Evolutionary conservation across 305 asterid genomes (phyloP), one percentile per base, ranked within the genome.

Genomic region (Fraxinus baroniana): DNA sequence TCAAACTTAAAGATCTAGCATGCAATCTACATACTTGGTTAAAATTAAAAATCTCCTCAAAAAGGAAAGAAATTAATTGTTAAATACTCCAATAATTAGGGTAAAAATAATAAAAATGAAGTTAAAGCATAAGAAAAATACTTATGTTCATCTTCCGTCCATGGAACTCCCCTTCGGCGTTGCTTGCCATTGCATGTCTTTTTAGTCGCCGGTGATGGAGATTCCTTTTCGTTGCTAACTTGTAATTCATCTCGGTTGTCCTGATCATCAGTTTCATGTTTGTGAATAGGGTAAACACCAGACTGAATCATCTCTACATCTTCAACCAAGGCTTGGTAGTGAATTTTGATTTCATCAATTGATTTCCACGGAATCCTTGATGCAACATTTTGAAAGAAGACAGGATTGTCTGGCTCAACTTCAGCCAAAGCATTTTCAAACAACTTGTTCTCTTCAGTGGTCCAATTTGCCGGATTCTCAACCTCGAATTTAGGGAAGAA

Each of bases 141-240:
- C 91, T 86, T 85, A 15, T 90, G 93, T 82, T 90, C 94, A 3
- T 84, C 85, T 68, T 85, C 85, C 4, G 92, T 89, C 92, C 92
- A 90, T 0, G 87, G 87, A 17, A 83, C 60, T 0, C 89, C 88
- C 15, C 83, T 72, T 1, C 86, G 85, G 24, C 88, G 86, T 0
- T 77, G 84, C 24, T 64, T 79, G 74, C 70, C 66, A 8, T 4
- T 62, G 26, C 60, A 85, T 10, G 82, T n/a, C 12, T n/a, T 73
- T 4, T 62, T 64, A 26, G 73, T 1, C 1, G 28, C 80, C 55
- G 24, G 35, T 1, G 83, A 22, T 15, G 84, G 24, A 28, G 83
- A 71, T 5, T n/a, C 78, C 24, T 44, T 73, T 24, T 78, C 72
- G 0, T 76, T 82, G 71, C n/a, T 12, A 2, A 17, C 79, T 36